Conservation (phyloP, 2,329 filamentous ascomycete species). For the Diaporthe sp. region DNA sequence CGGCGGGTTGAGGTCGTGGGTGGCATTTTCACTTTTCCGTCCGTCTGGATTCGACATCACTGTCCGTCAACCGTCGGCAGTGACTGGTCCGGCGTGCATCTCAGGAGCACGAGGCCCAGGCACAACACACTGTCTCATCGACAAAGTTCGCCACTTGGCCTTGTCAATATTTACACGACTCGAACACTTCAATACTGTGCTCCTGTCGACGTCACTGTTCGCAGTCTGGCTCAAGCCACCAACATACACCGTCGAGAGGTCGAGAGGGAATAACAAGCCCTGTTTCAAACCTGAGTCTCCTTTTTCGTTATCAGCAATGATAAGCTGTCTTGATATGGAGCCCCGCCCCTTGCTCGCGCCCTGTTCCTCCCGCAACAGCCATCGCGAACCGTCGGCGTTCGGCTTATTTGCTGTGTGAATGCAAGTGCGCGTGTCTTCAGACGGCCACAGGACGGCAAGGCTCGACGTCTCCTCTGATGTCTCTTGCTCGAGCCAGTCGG, state of each 20-base stretch:
- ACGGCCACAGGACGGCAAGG: not conserved
- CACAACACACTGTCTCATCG: not conserved
- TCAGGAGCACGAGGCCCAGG: not conserved
- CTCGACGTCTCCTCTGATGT: constrained; percentile 16
- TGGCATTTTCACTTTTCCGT: constrained; percentile 21
- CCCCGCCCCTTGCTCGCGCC: not conserved
- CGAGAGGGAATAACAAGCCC: not conserved
- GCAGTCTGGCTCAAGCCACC: not conserved
- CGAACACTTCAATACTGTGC: not conserved
- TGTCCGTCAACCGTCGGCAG: constrained; percentile 11
- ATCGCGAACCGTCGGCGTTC: constrained; percentile 5
- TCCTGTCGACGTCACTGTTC: constrained; percentile 6
- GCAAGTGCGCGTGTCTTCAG: not conserved
- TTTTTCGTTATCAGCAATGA: constrained; percentile 3
- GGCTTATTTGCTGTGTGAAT: constrained; percentile 1
- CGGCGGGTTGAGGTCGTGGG: not conserved
- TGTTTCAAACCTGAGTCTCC: constrained; percentile 8
- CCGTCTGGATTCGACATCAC: constrained; percentile 8
- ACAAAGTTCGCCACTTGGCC: constrained; percentile 16
- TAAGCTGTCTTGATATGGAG: not conserved
- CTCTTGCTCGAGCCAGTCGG: constrained; percentile 42
- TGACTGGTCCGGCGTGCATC: not conserved
- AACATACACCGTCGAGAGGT: not conserved
- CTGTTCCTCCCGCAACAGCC: not conserved
- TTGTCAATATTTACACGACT: constrained; percentile 14